Conservation (phyloP, 106 monocot species). For the Gastrodia elata region DNA sequence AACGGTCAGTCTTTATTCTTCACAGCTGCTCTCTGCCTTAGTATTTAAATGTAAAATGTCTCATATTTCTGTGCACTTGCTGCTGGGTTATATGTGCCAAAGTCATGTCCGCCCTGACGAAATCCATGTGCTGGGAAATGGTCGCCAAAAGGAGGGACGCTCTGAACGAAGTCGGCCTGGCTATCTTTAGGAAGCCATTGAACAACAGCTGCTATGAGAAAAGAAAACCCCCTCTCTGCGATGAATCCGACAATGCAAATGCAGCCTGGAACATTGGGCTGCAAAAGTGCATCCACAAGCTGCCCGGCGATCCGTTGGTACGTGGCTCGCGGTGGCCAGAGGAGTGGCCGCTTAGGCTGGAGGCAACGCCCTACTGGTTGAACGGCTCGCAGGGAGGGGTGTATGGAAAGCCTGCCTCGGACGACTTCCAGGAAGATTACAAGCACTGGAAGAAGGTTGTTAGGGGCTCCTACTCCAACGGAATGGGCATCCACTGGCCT, state of each 20-base stretch:
- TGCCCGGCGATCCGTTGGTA: slow-evolving; percentile 32
- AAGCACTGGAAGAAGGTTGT: slow-evolving; percentile 77
- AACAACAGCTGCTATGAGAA: slow-evolving; percentile 64
- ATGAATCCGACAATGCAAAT: slow-evolving; percentile 71
- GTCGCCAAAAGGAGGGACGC: slow-evolving; percentile 44
- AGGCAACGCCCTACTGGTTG: slow-evolving; percentile 68
- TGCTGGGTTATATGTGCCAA: no score
- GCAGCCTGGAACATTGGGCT: slow-evolving; percentile 83
- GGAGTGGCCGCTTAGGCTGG: slow-evolving; percentile 65
- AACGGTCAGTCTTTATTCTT: slow-evolving; percentile 27
- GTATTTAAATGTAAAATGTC: neutral
- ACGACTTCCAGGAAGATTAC: slow-evolving; percentile 64
- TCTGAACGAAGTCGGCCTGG: slow-evolving; percentile 54
- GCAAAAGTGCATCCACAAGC: slow-evolving; percentile 68
- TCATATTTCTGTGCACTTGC: neutral
- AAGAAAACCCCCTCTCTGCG: slow-evolving; percentile 68
- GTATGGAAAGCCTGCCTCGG: slow-evolving; percentile 71
- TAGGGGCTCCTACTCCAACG: slow-evolving; percentile 51
- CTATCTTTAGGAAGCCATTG: slow-evolving; percentile 65
- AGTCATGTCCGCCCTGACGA: slow-evolving; percentile 72
- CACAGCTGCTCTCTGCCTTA: neutral
- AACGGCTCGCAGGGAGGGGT: slow-evolving; percentile 59
- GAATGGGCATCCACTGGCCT: slow-evolving; percentile 80
- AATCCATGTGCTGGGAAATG: slow-evolving; percentile 85
- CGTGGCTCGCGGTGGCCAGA: slow-evolving; percentile 83